These are phyloP conservation scores for Globisporangium cederbergense DNA, from an alignment of 352 stramenopile species.

Conservation along the genomic window DNA sequence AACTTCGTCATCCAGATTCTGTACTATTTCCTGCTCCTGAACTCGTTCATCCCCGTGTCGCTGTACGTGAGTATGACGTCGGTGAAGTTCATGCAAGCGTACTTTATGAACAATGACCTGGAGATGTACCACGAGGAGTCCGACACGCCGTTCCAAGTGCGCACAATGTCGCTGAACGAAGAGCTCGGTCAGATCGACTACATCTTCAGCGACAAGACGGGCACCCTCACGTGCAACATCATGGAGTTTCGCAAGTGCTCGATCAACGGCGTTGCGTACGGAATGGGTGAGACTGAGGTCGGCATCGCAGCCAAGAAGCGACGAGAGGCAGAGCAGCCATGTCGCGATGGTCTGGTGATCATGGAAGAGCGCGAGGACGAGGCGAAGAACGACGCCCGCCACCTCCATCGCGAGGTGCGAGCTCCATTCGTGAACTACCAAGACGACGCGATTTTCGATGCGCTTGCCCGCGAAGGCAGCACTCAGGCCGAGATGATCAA, in stretches of 20 bases:
- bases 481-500: slow-evolving; percentile 47
- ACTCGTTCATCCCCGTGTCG: slow-evolving; percentile 94
- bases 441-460: slow-evolving; percentile 74
- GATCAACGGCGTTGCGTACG: slow-evolving; percentile 93
- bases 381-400: slow-evolving; percentile 19
- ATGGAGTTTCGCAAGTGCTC: slow-evolving; percentile 97
- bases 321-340: slow-evolving; percentile 38
- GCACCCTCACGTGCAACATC: slow-evolving; percentile 94
- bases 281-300: slow-evolving; percentile 84
- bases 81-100: slow-evolving; percentile 90
- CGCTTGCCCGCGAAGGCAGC: slow-evolving; percentile 33
- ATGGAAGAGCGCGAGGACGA: slow-evolving; percentile 19
- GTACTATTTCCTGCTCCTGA: slow-evolving; percentile 92
- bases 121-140: slow-evolving; percentile 93
- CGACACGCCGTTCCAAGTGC: slow-evolving; percentile 90
- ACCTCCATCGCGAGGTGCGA: slow-evolving; percentile 52
- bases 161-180: slow-evolving; percentile 92
- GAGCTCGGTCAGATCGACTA: slow-evolving; percentile 93
- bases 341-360: slow-evolving; percentile 2
- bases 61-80: slow-evolving; percentile 94
- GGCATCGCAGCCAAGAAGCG: slow-evolving; percentile 70
- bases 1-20: slow-evolving; percentile 91
- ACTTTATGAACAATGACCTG: slow-evolving; percentile 90
- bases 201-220: slow-evolving; percentile 95
- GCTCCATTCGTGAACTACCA: slow-evolving; percentile 89